A percentile compares a stretch with the other conserved stretches of the same genome.
These are phyloP conservation scores for Malassezia sp. DNA, from an alignment of 1,284 basidiomycete species.

Conservation along the genomic window DNA sequence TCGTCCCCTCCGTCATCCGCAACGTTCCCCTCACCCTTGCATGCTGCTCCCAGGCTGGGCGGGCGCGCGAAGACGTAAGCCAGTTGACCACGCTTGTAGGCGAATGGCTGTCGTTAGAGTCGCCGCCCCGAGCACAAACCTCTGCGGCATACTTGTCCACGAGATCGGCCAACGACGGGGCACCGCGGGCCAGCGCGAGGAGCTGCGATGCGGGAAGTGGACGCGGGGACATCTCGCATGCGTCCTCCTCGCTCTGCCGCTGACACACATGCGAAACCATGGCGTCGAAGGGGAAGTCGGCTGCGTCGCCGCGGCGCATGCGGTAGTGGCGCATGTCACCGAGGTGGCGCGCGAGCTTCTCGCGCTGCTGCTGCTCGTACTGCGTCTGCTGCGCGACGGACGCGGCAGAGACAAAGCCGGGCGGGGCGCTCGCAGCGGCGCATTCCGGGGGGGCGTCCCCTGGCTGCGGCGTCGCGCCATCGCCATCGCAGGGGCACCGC, in stretches of 20 bases:
- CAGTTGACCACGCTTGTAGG: too few relatives aligned
- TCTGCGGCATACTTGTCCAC: slow-evolving; percentile 2
- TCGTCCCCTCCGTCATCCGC: too few relatives aligned
- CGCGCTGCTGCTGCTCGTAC: slow-evolving; percentile 1
- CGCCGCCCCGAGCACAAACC: too few relatives aligned
- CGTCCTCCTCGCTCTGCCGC: too few relatives aligned
- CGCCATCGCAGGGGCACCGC: slow-evolving; percentile 37
- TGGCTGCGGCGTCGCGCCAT: slow-evolving; percentile 14
- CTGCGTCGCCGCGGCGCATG: background rate
- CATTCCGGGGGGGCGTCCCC: background rate
- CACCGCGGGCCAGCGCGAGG: background rate
- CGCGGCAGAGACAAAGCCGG: slow-evolving; percentile 14
- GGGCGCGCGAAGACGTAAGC: too few relatives aligned
- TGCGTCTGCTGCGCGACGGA: background rate
- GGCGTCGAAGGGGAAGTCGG: background rate
- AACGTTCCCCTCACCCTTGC: too few relatives aligned
- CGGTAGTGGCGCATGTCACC: slow-evolving; percentile 9
- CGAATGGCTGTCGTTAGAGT: too few relatives aligned
- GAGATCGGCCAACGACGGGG: background rate
- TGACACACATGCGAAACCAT: background rate
- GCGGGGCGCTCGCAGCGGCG: too few relatives aligned
- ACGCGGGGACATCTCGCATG: too few relatives aligned
- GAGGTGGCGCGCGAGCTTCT: slow-evolving; percentile 8
- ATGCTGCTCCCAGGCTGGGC: too few relatives aligned
- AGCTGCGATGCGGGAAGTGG: background rate